Conservation (phyloP, 2,329 filamentous ascomycete genomes). For the Westerdykella aurantiaca region DNA sequence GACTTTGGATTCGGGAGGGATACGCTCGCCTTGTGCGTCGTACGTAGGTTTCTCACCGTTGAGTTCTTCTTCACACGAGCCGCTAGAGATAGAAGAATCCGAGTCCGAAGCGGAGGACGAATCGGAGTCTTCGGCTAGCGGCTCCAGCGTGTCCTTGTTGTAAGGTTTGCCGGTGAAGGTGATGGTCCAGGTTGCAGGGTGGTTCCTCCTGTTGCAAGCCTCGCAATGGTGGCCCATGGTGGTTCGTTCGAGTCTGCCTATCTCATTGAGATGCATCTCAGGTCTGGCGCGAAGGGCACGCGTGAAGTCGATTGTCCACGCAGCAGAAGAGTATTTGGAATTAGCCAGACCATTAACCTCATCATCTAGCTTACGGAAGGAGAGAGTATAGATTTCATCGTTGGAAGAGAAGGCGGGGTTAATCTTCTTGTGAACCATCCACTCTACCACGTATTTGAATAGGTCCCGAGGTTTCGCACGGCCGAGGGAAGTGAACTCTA, state of each 20-base stretch:
- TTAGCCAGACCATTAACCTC: conserved; percentile 62
- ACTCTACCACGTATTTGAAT: conserved; percentile 69
- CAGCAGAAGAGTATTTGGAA: conserved; percentile 66
- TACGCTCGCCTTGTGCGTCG: conserved; percentile 21
- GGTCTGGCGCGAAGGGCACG: conserved; percentile 61
- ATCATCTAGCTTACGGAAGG: conserved; percentile 66
- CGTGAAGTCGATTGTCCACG: conserved; percentile 64
- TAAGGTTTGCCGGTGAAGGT: conserved; percentile 63
- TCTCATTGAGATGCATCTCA: conserved; percentile 41
- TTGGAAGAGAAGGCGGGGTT: conserved; percentile 62
- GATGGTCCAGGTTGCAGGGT: conserved; percentile 61
- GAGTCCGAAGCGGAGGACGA: not conserved
- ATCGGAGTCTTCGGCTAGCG: conserved; percentile 42
- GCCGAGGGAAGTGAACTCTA: conserved; percentile 62
- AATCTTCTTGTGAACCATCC: conserved; percentile 74
- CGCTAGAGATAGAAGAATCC: conserved; percentile 7
- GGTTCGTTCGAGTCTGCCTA: conserved; percentile 9
- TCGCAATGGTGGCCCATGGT: conserved; percentile 48
- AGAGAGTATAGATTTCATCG: conserved; percentile 60
- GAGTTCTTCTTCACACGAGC: conserved; percentile 1
- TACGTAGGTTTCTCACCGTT: conserved; percentile 22
- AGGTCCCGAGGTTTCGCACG: conserved; percentile 65
- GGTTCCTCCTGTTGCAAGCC: conserved; percentile 64
- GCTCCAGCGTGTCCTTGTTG: conserved; percentile 58
- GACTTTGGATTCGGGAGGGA: conserved; percentile 22